A percentile compares a stretch with the other conserved stretches of the same genome.
phyloP scores from a whole-genome alignment of 768 basidiomycete genomes.

The Boletus bicolor region DNA sequence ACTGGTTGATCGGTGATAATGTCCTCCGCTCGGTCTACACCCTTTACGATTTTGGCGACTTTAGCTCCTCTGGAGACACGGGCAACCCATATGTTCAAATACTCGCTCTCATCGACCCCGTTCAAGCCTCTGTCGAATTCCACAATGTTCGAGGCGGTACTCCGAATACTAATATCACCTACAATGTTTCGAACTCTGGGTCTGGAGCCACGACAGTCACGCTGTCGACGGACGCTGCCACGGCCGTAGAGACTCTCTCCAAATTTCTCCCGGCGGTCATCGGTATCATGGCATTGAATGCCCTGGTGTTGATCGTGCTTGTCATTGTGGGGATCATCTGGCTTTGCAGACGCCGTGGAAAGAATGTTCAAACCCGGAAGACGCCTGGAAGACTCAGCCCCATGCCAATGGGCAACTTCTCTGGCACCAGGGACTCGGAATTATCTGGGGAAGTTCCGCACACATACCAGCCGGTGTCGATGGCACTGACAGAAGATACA shows the following conservation, averaged over 20 bases:
- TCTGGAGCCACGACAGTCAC: constrained; percentile 47
- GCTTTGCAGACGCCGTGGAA: constrained; percentile 49
- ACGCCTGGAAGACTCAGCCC: constrained; percentile 48
- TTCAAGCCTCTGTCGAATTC: constrained; percentile 70
- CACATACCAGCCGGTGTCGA: constrained; percentile 70
- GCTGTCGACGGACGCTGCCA: constrained; percentile 55
- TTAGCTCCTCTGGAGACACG: constrained; percentile 57
- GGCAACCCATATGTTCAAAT: constrained; percentile 78
- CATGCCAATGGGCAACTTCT: constrained; percentile 50
- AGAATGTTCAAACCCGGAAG: constrained; percentile 34
- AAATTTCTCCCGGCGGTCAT: constrained; percentile 71
- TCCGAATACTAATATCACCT: constrained; percentile 66
- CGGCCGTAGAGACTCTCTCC: constrained; percentile 60
- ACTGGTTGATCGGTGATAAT: constrained; percentile 82
- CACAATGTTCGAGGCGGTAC: constrained; percentile 62
- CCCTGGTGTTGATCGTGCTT: constrained; percentile 61
- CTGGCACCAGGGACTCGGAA: constrained; percentile 33
- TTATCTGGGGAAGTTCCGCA: constrained; percentile 41
- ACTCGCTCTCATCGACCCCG: constrained; percentile 64
- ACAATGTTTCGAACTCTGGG: constrained; percentile 44
- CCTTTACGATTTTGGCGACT: constrained; percentile 84
- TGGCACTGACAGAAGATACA: constrained; percentile 45
- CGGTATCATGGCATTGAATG: constrained; percentile 74
- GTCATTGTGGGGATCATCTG: constrained; percentile 50
- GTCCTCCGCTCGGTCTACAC: constrained; percentile 80